Conservation (phyloP, 2,329 filamentous ascomycete genomes). For the Aureobasidium sp. region DNA sequence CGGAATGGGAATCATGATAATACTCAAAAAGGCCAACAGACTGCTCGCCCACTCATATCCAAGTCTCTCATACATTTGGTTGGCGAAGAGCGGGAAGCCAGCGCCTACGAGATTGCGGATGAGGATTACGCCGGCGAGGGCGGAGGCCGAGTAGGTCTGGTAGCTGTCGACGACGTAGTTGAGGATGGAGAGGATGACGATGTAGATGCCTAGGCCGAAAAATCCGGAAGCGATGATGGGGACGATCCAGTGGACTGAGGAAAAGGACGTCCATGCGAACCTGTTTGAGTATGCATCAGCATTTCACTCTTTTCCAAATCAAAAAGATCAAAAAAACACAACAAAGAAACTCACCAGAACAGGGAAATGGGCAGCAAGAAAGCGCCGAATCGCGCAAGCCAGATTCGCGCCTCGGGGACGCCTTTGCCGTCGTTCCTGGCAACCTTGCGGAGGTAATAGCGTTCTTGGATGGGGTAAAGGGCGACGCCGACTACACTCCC, state of each 20-base stretch:
- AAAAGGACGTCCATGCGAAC: slow-evolving; percentile 16
- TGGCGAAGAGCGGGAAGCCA: slow-evolving; percentile 20
- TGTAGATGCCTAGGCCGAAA: slow-evolving; percentile 47
- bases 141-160: slow-evolving; percentile 37
- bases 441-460: slow-evolving; percentile 20
- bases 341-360: slow-evolving; percentile 19
- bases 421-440: slow-evolving; percentile 22
- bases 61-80: slow-evolving; percentile 27
- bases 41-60: slow-evolving; percentile 39
- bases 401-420: slow-evolving; percentile 27
- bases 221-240: slow-evolving; percentile 44
- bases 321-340: not conserved
- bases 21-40: slow-evolving; percentile 36
- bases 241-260: slow-evolving; percentile 33
- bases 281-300: not conserved
- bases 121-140: slow-evolving; percentile 35
- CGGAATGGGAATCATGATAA: slow-evolving; percentile 33
- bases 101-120: slow-evolving; percentile 35
- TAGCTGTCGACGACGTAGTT: slow-evolving; percentile 46
- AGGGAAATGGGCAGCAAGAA: slow-evolving; percentile 22
- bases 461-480: slow-evolving; percentile 20
- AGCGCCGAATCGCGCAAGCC: slow-evolving; percentile 20
- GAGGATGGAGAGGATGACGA: slow-evolving; percentile 44
- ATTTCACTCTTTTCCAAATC: not conserved
- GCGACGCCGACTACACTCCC: slow-evolving; percentile 21